phyloP scores from a whole-genome alignment of 2,329 filamentous ascomycete genomes.

The Phaeomoniella chlamydospora region DNA sequence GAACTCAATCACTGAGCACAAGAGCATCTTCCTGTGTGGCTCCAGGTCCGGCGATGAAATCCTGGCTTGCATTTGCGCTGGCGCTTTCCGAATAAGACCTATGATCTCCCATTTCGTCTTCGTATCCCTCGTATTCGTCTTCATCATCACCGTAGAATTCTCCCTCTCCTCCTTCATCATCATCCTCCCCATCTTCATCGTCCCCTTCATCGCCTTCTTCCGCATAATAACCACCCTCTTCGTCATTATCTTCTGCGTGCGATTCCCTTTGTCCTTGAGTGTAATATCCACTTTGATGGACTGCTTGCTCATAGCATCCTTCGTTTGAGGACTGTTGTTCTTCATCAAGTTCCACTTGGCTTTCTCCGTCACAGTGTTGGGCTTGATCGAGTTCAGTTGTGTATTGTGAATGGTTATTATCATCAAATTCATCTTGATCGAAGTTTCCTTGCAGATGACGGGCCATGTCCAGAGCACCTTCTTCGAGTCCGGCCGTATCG shows the following conservation, averaged over 20 bases:
- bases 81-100: slow-evolving; percentile 7
- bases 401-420: slow-evolving; percentile 1
- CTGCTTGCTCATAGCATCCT: neutral
- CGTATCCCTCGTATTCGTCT: neutral
- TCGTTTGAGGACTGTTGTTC: slow-evolving; percentile 1
- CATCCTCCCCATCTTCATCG: slow-evolving; percentile 5
- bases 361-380: neutral
- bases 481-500: neutral
- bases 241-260: slow-evolving; percentile 2
- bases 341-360: neutral
- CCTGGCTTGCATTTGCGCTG: slow-evolving; percentile 5
- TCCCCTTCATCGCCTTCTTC: slow-evolving; percentile 3
- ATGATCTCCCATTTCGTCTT: slow-evolving; percentile 3
- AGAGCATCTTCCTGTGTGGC: slow-evolving; percentile 11
- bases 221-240: slow-evolving; percentile 6
- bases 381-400: neutral
- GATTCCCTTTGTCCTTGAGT: slow-evolving; percentile 3
- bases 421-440: neutral
- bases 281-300: slow-evolving; percentile 4
- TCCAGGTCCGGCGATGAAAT: slow-evolving; percentile 5
- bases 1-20: slow-evolving; percentile 11
- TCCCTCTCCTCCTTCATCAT: slow-evolving; percentile 2
- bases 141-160: slow-evolving; percentile 2
- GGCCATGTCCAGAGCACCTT: slow-evolving; percentile 4
- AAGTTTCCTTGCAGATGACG: neutral